Base-by-base conservation (phyloP, 805 yeast species). In the Sugiyamaella mastotermitis region DNA sequence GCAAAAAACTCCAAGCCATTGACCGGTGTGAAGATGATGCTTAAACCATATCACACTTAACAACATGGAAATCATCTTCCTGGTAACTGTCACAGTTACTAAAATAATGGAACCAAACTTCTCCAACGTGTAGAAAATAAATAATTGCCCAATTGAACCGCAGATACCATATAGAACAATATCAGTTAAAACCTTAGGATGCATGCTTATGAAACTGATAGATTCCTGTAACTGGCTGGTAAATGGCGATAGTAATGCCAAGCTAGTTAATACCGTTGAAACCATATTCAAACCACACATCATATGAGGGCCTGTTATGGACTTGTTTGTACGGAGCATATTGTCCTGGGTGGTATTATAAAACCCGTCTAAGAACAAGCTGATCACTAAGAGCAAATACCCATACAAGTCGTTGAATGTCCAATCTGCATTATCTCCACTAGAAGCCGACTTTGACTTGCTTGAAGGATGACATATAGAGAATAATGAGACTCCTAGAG, bases 1-100 rank as follows among this genome's bases (percentile, higher is more conserved):
- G 41, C 83, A 61, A 1, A 58, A 37, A 4, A 92, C 78, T 0
- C 97, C 97, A 0, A 64, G 25, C 87, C 95, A 83, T 62, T 92
- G 97, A 6, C 65, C 60, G 2, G 39, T 5, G 22, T 63, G 67
- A 47, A 92, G 70, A 4, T 58, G 55, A 56, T 92, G 97, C n/a
- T 92, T 90, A 61, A 86, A 90, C 46, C 90, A 64, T 3, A 85
- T 58, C 35, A 92, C 96, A 52, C 95, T 83, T 37, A 90, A 61
- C 23, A 87, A 70, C 97, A 92, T 90, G 27, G 97, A 86, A 34
- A 87, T 66, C 96, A 92, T 90, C 55, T 92, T 92, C 51, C 99
- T 72, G 1, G 98, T 90, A 7, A 92, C 97, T 0, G 97, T 92
- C 13, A 94, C 90, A 28, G 95, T 90, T 20, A 90, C 87, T 38